Conservation (phyloP, 148 eudicot genomes). For the Camellia sinensis region DNA sequence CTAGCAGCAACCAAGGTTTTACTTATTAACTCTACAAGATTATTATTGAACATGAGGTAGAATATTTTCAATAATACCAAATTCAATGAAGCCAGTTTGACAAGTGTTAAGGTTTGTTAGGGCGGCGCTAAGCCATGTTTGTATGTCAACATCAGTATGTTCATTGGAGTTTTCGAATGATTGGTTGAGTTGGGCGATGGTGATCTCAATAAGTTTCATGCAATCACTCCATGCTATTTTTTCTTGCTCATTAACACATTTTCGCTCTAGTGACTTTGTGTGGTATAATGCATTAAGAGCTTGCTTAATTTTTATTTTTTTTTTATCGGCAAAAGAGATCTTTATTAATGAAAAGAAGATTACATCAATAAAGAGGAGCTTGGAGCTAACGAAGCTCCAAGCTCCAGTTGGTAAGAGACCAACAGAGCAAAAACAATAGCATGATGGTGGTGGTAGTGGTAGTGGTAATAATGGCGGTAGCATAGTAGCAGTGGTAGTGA, state of each 20-base stretch:
- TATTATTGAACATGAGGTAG: conserved; percentile 1
- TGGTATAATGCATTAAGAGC: no score
- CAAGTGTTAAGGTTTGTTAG: conserved; percentile 15
- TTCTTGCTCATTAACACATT: background rate
- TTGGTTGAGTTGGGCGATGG: background rate
- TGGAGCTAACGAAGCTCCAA: no score
- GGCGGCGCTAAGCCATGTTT: conserved; percentile 21
- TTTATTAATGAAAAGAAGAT: no score
- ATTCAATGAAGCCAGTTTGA: conserved; percentile 9
- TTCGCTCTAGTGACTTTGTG: no score
- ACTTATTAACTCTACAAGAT: background rate
- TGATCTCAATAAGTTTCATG: background rate
- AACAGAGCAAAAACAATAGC: no score
- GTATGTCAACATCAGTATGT: background rate
- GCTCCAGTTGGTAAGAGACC: no score
- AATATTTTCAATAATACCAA: background rate
- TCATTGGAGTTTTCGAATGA: background rate
- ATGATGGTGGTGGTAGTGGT: no score
- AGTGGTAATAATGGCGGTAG: no score
- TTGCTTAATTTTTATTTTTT: no score
- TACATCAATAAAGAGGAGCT: no score
- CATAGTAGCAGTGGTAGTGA: no score
- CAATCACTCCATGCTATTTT: background rate
- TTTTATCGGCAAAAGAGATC: no score
- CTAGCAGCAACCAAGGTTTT: conserved; percentile 4